Evolutionary conservation across 805 yeast species (phyloP).

Genomic region (Novakomyces olei): DNA sequence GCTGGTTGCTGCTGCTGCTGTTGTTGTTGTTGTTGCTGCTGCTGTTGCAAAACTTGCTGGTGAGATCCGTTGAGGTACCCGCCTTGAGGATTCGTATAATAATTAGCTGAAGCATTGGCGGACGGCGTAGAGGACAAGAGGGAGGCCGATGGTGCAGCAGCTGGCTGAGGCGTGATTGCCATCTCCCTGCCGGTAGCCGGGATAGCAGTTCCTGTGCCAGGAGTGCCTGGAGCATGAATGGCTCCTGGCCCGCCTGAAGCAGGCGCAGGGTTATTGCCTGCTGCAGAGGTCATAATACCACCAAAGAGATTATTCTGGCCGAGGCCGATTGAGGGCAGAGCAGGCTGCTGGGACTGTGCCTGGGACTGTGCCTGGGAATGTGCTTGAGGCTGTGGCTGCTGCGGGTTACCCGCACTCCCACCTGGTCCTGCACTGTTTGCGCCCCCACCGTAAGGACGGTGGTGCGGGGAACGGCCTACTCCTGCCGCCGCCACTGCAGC

Average conservation of each 20-base stretch:
- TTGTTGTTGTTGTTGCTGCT: constrained; percentile 1
- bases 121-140: not conserved
- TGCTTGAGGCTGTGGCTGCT: too few relatives aligned
- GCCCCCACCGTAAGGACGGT: not conserved
- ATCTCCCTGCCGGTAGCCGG: not conserved
- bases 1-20: not conserved
- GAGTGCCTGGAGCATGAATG: not conserved
- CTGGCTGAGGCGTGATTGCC: not conserved
- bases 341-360: constrained; percentile 1
- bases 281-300: not conserved
- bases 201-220: not conserved
- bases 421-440: not conserved
- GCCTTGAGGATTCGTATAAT: not conserved
- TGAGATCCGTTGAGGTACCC: not conserved
- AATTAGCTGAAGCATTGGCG: not conserved
- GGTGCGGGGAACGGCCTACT: not conserved
- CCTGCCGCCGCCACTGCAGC: not conserved
- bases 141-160: not conserved
- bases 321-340: not conserved
- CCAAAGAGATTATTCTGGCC: not conserved
- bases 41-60: too few relatives aligned
- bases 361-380: not conserved
- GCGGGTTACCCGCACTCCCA: not conserved
- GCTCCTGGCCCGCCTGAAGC: not conserved
- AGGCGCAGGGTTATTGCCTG: not conserved